These are phyloP conservation scores for Xylariaceae sp. DNA, from an alignment of 2,329 filamentous ascomycete genomes.

Conservation along the genomic window DNA sequence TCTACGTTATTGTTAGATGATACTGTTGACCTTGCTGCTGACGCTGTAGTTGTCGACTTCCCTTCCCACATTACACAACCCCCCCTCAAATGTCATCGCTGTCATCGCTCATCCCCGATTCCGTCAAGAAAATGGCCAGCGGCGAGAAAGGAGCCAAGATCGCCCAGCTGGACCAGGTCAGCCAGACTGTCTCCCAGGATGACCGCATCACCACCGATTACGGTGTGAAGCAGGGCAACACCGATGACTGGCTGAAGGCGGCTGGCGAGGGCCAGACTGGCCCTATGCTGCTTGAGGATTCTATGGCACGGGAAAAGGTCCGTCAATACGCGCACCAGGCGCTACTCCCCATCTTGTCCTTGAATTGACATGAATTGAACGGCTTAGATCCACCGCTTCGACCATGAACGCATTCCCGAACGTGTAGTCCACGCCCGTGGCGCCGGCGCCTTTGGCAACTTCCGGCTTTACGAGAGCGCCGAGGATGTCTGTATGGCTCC, in stretches of 20 bases:
- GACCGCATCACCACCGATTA: conserved; percentile 66
- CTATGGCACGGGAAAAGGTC: conserved; percentile 66
- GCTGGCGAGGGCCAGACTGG: conserved; percentile 55
- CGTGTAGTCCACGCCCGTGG: conserved; percentile 64
- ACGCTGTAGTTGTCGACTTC: too few species aligned
- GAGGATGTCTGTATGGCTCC: conserved; percentile 56
- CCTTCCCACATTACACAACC: too few species aligned
- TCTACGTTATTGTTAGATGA: too few species aligned
- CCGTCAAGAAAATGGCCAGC: conserved; percentile 31
- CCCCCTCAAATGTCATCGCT: too few species aligned
- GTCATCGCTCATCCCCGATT: conserved; percentile 22
- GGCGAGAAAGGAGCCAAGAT: conserved; percentile 45
- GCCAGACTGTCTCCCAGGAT: conserved; percentile 49
- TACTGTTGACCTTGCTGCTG: too few species aligned
- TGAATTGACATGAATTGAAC: conserved; percentile 1
- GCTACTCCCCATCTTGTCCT: conserved; percentile 31
- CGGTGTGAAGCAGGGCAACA: conserved; percentile 64
- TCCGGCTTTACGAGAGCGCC: conserved; percentile 60
- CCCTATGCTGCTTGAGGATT: conserved; percentile 63
- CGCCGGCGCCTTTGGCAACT: conserved; percentile 62
- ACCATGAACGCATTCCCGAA: conserved; percentile 63
- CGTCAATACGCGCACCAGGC: not conserved
- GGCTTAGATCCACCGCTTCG: conserved; percentile 57
- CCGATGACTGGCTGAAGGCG: conserved; percentile 70
- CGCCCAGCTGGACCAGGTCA: conserved; percentile 52